Evolutionary conservation across 495 filamentous ascomycete genomes (phyloP), one percentile per base, ranked within the genome.

Genomic region (Xylaria curta): DNA sequence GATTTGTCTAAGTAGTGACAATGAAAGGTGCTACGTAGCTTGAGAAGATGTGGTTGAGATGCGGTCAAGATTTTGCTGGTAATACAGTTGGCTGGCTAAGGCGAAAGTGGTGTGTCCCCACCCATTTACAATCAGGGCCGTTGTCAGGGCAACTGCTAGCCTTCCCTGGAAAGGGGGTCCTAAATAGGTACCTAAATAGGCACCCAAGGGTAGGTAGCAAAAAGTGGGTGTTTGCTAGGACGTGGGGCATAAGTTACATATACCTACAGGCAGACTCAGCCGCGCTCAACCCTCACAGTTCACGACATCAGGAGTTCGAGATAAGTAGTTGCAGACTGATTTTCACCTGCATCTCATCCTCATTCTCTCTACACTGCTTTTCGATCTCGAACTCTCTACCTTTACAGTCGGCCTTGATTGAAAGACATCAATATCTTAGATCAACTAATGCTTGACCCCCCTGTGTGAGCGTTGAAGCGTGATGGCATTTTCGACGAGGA

Each of bases 401-500:
- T n/a, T 19, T 24, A 42, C 59, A 21, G n/a, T 12, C 59, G 12
- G 12, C 26, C 9, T 62, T n/a, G 1, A 36, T 38, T 5, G 17
- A 38, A 31, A 28, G 36, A 36, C 59, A 15, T 24, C 7, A n/a
- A 42, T 36, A 62, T 21, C 36, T 10, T 42, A 42, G 19, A 26
- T n/a, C 28, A 59, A 47, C 53, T 21, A 24, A 47, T 36, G 40
- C 42, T 61, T 24, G 2, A 17, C 40, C 19, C 33, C 33, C 59
- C n/a, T 58, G 31, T 44, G 47, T 49, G 62, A 40, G 26, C 49
- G n/a, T 31, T 64, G 28, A 38, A 9, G 44, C 54, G 68, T 62
- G 3, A 79, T 79, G 77, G 75, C 77, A 38, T 79, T 78, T 53
- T 74, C 75, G 17, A 86, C 86, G 60, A 87, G 90, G 63, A 78